A percentile compares a stretch with the other conserved stretches of the same genome.
Conservation (phyloP, 441 rosid species). For the Bruguiera hainesii region DNA sequence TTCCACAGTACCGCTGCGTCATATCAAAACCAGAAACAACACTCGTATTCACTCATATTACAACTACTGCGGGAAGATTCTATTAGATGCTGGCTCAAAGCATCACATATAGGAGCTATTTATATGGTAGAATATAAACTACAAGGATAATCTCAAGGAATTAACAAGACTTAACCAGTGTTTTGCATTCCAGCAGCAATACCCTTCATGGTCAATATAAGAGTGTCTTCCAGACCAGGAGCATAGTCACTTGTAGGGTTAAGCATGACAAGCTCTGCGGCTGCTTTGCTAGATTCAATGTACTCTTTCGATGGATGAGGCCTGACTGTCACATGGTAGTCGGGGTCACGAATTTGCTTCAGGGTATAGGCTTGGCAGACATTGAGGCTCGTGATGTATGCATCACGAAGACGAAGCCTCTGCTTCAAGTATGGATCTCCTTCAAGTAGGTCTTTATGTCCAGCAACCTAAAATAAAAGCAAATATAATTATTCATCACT, state of each 20-base stretch:
- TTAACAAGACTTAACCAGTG: conserved; percentile 51
- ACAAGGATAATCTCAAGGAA: not conserved
- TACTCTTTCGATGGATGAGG: conserved; percentile 64
- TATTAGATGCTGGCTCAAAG: too few relatives aligned
- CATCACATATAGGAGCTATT: not conserved
- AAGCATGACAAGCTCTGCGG: conserved; percentile 69
- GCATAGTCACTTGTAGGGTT: conserved; percentile 83
- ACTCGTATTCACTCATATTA: too few relatives aligned
- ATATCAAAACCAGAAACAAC: too few relatives aligned
- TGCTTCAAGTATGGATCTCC: conserved; percentile 92
- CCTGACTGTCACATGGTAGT: conserved; percentile 55
- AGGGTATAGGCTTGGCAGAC: conserved; percentile 92
- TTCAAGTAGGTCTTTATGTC: conserved; percentile 87
- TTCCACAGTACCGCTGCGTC: too few relatives aligned
- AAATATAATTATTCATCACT: not conserved
- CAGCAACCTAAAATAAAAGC: conserved; percentile 51
- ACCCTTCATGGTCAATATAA: conserved; percentile 97
- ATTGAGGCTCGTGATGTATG: conserved; percentile 87
- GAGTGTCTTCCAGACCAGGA: conserved; percentile 92
- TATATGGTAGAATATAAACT: not conserved
- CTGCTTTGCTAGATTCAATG: conserved; percentile 62
- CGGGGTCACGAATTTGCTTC: conserved; percentile 80
- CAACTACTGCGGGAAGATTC: too few relatives aligned
- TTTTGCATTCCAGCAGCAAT: conserved; percentile 92
- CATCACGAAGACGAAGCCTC: conserved; percentile 77